Base-by-base conservation (phyloP, 371 early-diverging fungal genomes). In the Apophysomyces elegans region DNA sequence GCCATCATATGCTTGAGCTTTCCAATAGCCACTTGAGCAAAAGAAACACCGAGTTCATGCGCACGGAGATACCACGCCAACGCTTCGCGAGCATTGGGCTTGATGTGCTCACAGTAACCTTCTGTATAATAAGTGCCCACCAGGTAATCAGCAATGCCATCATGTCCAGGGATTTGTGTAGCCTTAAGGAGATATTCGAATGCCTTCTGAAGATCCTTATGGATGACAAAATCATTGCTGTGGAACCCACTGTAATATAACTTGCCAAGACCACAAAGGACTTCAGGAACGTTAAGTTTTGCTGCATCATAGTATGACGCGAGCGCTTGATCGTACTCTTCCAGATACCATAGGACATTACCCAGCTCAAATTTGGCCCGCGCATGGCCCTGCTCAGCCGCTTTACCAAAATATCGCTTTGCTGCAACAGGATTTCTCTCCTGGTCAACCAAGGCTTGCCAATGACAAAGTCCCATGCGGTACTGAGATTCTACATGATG, bases 381-480 rank as follows among this genome's bases (percentile, higher is more conserved):
- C 4, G 69, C 39, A 56, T 81, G 77, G 6, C 73, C 75, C 43
- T 70, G 68, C 5, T 70, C 62, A 8, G 67, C 64, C 2, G 81
- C 79, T 50, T 73, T 71, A 5, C 56, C 44, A 37, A 80, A 69
- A 37, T 80, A 75, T 37, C 56, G 69, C 37, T 70, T 69, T 5
- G 80, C 77, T 1, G 62, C 80, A 1, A 58, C 50, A 0, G 68
- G 44, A 41, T 75, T 77, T 16, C 13, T 37, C 4, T 77, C 73
- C 5, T 75, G 63, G 6, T 64, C 67, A 39, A 64, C 74, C 13
- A 62, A 58, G 4, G 77, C 77, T 14, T 73, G 43, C 26, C 65
- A 37, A 47, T 80, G 80, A 62, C 59, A 75, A 5, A 77, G 38
- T 4, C 80, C 77, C 5, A 77, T 45, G 13, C 71, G 72, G 32